Evolutionary conservation across 163 green algal genomes (phyloP), one percentile per base, ranked within the genome.

Genomic region (Chlorella variabilis): DNA sequence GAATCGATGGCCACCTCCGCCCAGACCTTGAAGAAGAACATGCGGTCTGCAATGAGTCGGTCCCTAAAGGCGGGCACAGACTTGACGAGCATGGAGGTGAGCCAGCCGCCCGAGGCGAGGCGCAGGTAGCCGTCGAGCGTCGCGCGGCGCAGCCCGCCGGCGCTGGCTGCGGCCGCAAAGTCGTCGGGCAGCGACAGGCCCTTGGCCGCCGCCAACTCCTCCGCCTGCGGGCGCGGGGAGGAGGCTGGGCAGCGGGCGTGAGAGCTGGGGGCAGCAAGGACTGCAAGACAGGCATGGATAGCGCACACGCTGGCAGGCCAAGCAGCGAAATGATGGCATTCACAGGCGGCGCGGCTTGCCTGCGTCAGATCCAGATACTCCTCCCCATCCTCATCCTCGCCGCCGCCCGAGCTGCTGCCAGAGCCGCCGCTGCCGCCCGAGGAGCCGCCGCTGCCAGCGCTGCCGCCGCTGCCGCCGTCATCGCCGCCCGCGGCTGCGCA

Each of bases 21-120:
- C 49, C 92, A 75, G 27, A 98, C 87, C 74, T 97, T 98, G 90
- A 97, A 98, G 11, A 98, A 88, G 85, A 96, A 98, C 18, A 92
- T 78, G 9, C 86, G 89, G 84, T 98, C 95, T 3, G 87, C 87
- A 15, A 98, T 89, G 65, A 98, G 87, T 68, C 95, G 92, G 85
- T 98, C 89, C 8, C 95, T 91, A 48, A 98, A 89, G 58, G 87
- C 92, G 23, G 95, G 92, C 56, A 95, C 71, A 0, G 82, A 78
- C 9, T 82, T 74, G 38, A 87, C 73, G 21, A 97, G 78, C 58
- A 82, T 81, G n/a, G 77, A 68, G 6, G 80, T 83, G 25, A 91
- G 49, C 27, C 68, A 70, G n/a, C 73, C 61, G 11, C 75, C 69
- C 20, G 20, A 38, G n/a, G 78, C 80, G 11, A 86, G n/a, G 11